These are phyloP conservation scores for Solidago caesia DNA, from an alignment of 129 eudicot genomes.

Conservation along the genomic window DNA sequence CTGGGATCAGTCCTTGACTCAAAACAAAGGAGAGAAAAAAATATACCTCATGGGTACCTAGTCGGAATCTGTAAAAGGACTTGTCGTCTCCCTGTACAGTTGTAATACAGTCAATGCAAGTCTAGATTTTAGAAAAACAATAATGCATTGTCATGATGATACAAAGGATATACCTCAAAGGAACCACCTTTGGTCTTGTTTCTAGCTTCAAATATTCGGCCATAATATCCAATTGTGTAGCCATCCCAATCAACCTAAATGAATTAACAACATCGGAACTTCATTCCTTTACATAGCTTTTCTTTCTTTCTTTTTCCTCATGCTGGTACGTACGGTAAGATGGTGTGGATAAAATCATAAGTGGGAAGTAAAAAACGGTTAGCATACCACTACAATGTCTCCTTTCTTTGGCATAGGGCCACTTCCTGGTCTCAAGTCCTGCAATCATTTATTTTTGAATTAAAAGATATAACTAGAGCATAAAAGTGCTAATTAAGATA, in stretches of 20 bases:
- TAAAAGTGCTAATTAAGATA: slow-evolving; percentile 10
- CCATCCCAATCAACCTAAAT: slow-evolving; percentile 99
- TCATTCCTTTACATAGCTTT: neutral
- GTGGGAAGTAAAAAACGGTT: slow-evolving; percentile 26
- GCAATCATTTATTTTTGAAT: slow-evolving; percentile 38
- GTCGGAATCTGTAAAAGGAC: slow-evolving; percentile 80
- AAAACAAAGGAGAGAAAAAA: slow-evolving; percentile 9
- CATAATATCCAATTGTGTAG: slow-evolving; percentile 96
- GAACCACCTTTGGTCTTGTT: slow-evolving; percentile 99
- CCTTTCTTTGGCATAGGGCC: slow-evolving; percentile 77
- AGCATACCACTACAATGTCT: slow-evolving; percentile 88
- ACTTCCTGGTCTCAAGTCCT: slow-evolving; percentile 81
- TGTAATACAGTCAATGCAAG: slow-evolving; percentile 11
- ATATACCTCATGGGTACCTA: slow-evolving; percentile 87
- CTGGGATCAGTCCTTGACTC: neutral
- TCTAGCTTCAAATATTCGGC: slow-evolving; percentile 99
- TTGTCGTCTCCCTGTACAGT: slow-evolving; percentile 82
- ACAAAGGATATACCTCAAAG: slow-evolving; percentile 64
- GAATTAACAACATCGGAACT: slow-evolving; percentile 21
- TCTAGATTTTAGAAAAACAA: neutral
- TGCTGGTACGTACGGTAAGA: neutral
- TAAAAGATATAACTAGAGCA: slow-evolving; percentile 4
- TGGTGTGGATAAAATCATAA: slow-evolving; percentile 15
- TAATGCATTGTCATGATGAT: neutral
- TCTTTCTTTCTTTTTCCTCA: slow-evolving; percentile 1